Conservation (phyloP, 768 basidiomycete genomes). For the Filobasidium floriforme region DNA sequence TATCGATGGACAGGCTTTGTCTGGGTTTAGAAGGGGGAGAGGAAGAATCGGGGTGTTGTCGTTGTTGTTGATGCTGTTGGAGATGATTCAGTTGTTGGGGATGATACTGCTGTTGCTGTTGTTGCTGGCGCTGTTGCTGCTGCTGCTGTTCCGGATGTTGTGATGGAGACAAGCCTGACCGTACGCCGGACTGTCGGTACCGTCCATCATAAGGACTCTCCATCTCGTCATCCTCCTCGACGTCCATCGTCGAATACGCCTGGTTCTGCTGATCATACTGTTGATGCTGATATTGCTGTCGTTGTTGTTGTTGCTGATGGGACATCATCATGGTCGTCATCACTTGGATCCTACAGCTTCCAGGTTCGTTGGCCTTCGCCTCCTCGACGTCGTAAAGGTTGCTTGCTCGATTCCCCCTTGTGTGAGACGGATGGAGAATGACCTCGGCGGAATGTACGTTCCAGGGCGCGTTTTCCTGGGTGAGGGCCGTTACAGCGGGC, state of each 20-base stretch:
- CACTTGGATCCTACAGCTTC: too few relatives aligned
- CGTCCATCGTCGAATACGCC: slow-evolving; percentile 47
- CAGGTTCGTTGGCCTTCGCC: too few relatives aligned
- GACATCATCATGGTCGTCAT: too few relatives aligned
- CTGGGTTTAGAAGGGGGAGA: slow-evolving; percentile 57
- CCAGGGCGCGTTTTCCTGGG: too few relatives aligned
- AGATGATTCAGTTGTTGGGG: slow-evolving; percentile 53
- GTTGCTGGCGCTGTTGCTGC: slow-evolving; percentile 33
- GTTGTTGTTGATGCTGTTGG: slow-evolving; percentile 1
- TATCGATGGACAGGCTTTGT: background rate
- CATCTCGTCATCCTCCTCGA: slow-evolving; percentile 51
- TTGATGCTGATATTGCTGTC: background rate
- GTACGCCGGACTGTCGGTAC: background rate
- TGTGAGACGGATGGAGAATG: too few relatives aligned
- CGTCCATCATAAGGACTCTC: slow-evolving; percentile 17
- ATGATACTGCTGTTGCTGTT: slow-evolving; percentile 5
- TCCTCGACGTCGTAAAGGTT: too few relatives aligned
- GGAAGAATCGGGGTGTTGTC: slow-evolving; percentile 33
- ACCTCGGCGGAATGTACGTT: too few relatives aligned
- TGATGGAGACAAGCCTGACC: slow-evolving; percentile 41
- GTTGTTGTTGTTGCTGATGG: background rate
- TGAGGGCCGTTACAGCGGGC: too few relatives aligned
- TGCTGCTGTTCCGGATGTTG: slow-evolving; percentile 30
- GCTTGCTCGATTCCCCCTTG: too few relatives aligned
- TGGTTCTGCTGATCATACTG: background rate